A percentile compares a stretch with the other conserved stretches of the same genome.
phyloP scores from a whole-genome alignment of 352 stramenopile genomes.

The Phytophthora kernoviae region DNA sequence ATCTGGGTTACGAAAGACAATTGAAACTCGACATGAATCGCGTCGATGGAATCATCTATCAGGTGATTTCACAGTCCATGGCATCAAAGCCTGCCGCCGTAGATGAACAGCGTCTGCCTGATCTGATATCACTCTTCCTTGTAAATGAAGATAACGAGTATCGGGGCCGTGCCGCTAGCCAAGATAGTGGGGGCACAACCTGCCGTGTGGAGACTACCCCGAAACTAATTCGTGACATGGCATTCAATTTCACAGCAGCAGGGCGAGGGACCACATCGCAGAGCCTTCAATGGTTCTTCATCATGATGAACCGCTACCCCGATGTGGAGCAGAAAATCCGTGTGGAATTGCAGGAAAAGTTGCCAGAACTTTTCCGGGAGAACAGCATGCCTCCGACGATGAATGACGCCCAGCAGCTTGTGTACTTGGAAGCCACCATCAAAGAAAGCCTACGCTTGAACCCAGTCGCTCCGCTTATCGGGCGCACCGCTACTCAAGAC shows the following conservation, averaged over 20 bases:
- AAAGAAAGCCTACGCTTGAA: slow-evolving; percentile 74
- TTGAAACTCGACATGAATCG: slow-evolving; percentile 37
- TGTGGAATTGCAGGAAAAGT: slow-evolving; percentile 45
- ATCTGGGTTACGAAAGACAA: slow-evolving; percentile 41
- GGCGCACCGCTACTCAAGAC: slow-evolving; percentile 49
- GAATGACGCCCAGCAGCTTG: slow-evolving; percentile 53
- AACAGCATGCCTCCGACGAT: slow-evolving; percentile 32
- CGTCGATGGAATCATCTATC: slow-evolving; percentile 48
- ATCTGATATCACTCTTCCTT: slow-evolving; percentile 52
- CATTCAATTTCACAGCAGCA: slow-evolving; percentile 73
- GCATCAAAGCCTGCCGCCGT: slow-evolving; percentile 19
- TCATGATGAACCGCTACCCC: slow-evolving; percentile 73
- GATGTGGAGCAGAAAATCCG: slow-evolving; percentile 47
- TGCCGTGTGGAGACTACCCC: slow-evolving; percentile 24
- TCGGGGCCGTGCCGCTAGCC: slow-evolving; percentile 7
- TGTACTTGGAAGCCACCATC: slow-evolving; percentile 68
- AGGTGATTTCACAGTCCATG: slow-evolving; percentile 51
- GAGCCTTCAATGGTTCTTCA: slow-evolving; percentile 69
- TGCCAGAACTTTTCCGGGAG: slow-evolving; percentile 40
- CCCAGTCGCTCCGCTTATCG: slow-evolving; percentile 59
- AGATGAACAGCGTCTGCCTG: slow-evolving; percentile 12
- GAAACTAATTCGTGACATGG: slow-evolving; percentile 69
- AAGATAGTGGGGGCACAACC: slow-evolving; percentile 15
- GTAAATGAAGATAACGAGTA: slow-evolving; percentile 44
- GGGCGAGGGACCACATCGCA: slow-evolving; percentile 76